These are phyloP conservation scores for Tagetes patula DNA, from an alignment of 129 eudicot genomes.

Conservation along the genomic window DNA sequence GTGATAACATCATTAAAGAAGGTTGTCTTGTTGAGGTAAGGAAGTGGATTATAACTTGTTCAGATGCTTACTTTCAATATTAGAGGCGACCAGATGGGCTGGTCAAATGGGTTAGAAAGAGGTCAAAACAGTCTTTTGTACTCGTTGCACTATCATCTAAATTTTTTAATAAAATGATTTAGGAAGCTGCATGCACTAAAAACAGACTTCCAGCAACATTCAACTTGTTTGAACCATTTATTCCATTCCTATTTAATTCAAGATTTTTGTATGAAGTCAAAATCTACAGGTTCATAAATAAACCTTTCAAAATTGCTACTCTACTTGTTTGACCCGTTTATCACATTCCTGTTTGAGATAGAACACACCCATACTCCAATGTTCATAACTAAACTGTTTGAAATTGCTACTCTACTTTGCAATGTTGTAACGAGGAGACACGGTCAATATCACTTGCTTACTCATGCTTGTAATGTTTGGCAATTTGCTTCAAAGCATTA, in stretches of 20 bases:
- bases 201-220: not conserved
- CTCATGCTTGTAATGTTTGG: not conserved
- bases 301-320: too few species aligned
- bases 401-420: not conserved
- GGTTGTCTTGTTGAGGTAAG: conserved; percentile 84
- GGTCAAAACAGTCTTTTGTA: not conserved
- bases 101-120: not conserved
- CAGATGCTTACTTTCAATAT: not conserved
- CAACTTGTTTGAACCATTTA: not conserved
- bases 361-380: not conserved
- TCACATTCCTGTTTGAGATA: not conserved
- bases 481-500: not conserved
- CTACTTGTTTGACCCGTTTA: not conserved
- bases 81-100: not conserved
- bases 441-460: conserved; percentile 1
- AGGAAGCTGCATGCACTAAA: not conserved
- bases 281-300: too few species aligned
- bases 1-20: conserved; percentile 48
- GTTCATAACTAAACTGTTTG: not conserved
- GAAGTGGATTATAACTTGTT: not conserved
- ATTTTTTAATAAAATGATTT: too few species aligned
- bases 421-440: not conserved
- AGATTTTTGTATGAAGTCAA: not conserved
- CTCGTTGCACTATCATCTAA: too few species aligned
- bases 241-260: not conserved